Percentiles rank a stretch among this genome's conserved stretches.
phyloP scores from a whole-genome alignment of 2,329 filamentous ascomycete species.

The Trichophyton benhamiae region DNA sequence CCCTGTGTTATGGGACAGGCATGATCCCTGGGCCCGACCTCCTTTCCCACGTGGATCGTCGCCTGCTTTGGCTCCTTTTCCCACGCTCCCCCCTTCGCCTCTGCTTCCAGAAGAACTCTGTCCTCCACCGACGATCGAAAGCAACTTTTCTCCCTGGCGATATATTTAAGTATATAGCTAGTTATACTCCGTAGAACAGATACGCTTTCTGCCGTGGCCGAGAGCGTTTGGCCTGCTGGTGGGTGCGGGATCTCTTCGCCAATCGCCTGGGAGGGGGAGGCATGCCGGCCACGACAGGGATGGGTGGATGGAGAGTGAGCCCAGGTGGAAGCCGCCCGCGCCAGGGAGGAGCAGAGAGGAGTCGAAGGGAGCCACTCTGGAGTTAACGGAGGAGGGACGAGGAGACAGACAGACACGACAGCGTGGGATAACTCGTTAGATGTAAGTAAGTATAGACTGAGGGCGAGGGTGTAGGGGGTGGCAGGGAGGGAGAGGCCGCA shows the following conservation, averaged over 20 bases:
- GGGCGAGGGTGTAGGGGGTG: no score
- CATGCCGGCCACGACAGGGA: neutral
- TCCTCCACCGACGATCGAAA: conserved; percentile 3
- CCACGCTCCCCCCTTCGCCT: neutral
- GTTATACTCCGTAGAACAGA: no score
- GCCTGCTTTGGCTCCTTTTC: neutral
- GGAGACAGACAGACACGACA: no score
- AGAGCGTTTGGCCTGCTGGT: neutral
- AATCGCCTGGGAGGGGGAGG: neutral
- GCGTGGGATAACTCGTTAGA: no score
- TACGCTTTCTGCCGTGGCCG: no score
- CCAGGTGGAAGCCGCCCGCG: neutral
- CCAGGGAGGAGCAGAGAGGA: no score
- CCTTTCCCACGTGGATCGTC: neutral
- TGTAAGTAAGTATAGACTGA: no score
- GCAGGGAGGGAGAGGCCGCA: no score
- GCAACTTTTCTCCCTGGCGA: no score
- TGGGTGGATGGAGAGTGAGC: neutral
- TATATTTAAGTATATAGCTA: no score
- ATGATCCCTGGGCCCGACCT: neutral
- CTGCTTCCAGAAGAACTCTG: conserved; percentile 1
- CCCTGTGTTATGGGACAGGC: neutral
- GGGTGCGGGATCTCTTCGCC: neutral
- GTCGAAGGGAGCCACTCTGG: no score
- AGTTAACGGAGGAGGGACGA: no score